phyloP scores from a whole-genome alignment of 768 basidiomycete genomes.

The Collybia nuda region DNA sequence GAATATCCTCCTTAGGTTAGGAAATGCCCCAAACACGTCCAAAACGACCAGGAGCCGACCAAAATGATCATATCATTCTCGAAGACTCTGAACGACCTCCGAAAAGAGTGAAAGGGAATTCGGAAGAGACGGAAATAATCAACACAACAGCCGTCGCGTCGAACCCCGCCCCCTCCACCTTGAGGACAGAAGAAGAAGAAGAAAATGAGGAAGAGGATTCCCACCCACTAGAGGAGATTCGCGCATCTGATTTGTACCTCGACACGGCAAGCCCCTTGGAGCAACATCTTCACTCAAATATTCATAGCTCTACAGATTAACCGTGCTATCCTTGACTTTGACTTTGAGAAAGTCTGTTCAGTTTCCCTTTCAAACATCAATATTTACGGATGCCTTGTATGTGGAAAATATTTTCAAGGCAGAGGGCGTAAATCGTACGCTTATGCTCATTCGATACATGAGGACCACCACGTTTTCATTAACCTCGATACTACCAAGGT shows the following conservation, averaged over 20 bases:
- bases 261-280: constrained; percentile 70
- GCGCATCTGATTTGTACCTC: constrained; percentile 86
- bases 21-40: constrained; percentile 4
- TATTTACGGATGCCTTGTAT: constrained; percentile 95
- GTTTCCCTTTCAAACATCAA: constrained; percentile 97
- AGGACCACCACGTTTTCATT: constrained; percentile 98
- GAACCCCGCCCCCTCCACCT: constrained; percentile 1
- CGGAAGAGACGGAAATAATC: not conserved
- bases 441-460: constrained; percentile 95
- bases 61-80: constrained; percentile 4
- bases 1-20: too few species aligned
- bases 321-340: constrained; percentile 89
- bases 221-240: constrained; percentile 29
- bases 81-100: constrained; percentile 28
- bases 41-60: constrained; percentile 8
- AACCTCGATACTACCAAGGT: constrained; percentile 94
- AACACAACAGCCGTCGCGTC: not conserved
- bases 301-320: constrained; percentile 64
- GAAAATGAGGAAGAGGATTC: constrained; percentile 32
- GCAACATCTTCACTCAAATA: not conserved
- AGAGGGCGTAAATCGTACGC: constrained; percentile 92
- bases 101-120: constrained; percentile 28
- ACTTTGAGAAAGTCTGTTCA: constrained; percentile 99
- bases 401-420: constrained; percentile 99
- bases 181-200: constrained; percentile 20